A percentile compares a stretch with the other conserved stretches of the same genome.
Conservation (phyloP, 129 eudicot genomes). For the Chrysanthemum makinoi region DNA sequence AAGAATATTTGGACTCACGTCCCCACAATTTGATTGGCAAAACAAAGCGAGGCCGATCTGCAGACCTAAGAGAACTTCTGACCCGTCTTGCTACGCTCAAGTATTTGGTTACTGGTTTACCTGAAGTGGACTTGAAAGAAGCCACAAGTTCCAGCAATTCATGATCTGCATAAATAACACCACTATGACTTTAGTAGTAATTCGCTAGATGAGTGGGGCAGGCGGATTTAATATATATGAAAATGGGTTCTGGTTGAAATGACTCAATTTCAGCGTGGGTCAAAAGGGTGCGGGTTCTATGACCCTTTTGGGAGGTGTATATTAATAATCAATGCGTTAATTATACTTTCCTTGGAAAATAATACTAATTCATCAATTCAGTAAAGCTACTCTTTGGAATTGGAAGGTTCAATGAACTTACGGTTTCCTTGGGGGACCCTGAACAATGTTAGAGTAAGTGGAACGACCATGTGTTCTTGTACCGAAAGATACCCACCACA, state of each 20-base stretch:
- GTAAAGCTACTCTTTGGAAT: background rate
- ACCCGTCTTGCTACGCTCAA: slow-evolving; percentile 77
- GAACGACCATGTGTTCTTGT: slow-evolving; percentile 74
- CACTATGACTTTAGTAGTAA: background rate
- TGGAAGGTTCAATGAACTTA: slow-evolving; percentile 40
- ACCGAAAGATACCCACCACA: slow-evolving; percentile 65
- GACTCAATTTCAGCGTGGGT: too few relatives aligned
- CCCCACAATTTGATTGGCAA: slow-evolving; percentile 93
- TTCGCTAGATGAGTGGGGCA: too few relatives aligned
- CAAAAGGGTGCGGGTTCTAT: too few relatives aligned
- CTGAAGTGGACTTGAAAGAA: slow-evolving; percentile 61
- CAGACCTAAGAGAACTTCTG: slow-evolving; percentile 66
- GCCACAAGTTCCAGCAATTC: slow-evolving; percentile 76
- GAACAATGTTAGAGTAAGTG: slow-evolving; percentile 54
- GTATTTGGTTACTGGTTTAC: slow-evolving; percentile 59
- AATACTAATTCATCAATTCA: background rate
- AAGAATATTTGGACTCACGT: slow-evolving; percentile 96
- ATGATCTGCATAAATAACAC: slow-evolving; percentile 52
- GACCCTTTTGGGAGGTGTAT: too few relatives aligned
- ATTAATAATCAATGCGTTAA: too few relatives aligned
- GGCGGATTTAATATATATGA: background rate
- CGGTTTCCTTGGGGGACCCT: slow-evolving; percentile 43
- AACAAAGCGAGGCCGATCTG: slow-evolving; percentile 81
- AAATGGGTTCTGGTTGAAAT: background rate
- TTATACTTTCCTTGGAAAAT: too few relatives aligned